Evolutionary conservation across 345 rosid genomes (phyloP), one percentile per base, ranked within the genome.

Genomic region (Dimocarpus longan): DNA sequence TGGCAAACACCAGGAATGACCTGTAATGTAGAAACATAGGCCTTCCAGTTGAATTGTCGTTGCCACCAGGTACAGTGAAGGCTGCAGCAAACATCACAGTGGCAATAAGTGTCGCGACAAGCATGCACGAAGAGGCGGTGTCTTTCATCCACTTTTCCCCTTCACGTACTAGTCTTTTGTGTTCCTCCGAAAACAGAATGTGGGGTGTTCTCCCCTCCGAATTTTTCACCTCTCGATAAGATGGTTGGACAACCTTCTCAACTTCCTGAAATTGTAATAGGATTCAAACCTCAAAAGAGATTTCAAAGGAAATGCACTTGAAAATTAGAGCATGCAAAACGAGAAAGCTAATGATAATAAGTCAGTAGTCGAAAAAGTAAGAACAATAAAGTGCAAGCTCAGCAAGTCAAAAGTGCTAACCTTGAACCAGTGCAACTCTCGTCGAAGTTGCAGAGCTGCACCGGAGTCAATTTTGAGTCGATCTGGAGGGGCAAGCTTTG

Each of bases 31-130:
- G 19, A 21, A 81, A 76, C 6, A 78, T 63, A 42, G 89, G 87
- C 26, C 22, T 66, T 26, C 89, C 89, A 2, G 43, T 62, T 7
- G 6, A n/a, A 8, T 80, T 79, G 63, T 84, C 68, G 43, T 76
- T 84, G 39, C 89, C 89, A n/a, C 89, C 89, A 1, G 89, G 89
- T 19, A 86, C 80, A 0, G 84, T 82, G 78, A 86, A 82, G 80
- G 81, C 77, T 0, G 89, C 85, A 0, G 85, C 84, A 48, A 84
- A 84, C 82, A 82, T 79, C 19, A 84, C 80, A 1, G 87, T 82
- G n/a, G 89, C 82, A 59, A 86, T 82, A 4, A 86, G 76, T 0
- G 89, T 73, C 5, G 86, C 80, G 1, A 80, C 87, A 0, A 88
- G 75, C 79, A 82, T 82, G 54, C 86, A 82, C 0, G 91, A 82